Base-by-base conservation (phyloP, 2,329 filamentous ascomycete species). In the Lachnellula suecica region DNA sequence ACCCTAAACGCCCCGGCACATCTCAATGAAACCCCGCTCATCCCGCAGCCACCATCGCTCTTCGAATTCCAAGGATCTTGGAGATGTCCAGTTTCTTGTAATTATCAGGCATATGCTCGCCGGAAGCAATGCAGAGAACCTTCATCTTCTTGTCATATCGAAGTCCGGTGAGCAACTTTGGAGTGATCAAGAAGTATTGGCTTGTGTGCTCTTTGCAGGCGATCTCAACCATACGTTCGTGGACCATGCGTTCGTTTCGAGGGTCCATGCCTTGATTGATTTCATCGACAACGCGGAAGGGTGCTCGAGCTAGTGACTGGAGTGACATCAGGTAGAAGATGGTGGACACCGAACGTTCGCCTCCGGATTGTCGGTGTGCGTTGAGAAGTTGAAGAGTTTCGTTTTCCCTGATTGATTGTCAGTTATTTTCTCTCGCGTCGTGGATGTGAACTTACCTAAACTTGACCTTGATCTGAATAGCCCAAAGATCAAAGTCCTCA, bases 221-320 rank as follows among this genome's bases (percentile, higher is more conserved):
- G 67, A 99, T 97, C 66, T 97, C 91, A 8, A 99, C 94, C 88
- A 99, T 95, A 58, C 94, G 89, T 68, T 93, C 91, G 73, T 99
- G 94, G 15, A 99, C 92, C 83, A 97, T 95, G 62, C 94, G 89
- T 73, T 99, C 94, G 72, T 99, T 99, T 64, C 94, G 87, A 40
- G 93, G 94, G 70, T 99, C 94, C 94, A 99, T 99, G 60, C 94
- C 94, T 73, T 99, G 94, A 68, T 99, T 99, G 78, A 99, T 99
- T 74, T 99, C 94, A 72, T 99, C 94, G 53, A 99, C 94, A 45
- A 99, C 93, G 47, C 94, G 91, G 81, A 99, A 99, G 1, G 94
- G 94, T 3, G 92, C 91, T 64, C 91, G 88, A 15, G 94, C 93
- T 64, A 99, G 85, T 45, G 89, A 89, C 70, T 99, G 94, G 23